Percentiles rank a stretch among this genome's conserved stretches.
phyloP scores from a whole-genome alignment of 305 asterid genomes.

The Fraxinus velutina region DNA sequence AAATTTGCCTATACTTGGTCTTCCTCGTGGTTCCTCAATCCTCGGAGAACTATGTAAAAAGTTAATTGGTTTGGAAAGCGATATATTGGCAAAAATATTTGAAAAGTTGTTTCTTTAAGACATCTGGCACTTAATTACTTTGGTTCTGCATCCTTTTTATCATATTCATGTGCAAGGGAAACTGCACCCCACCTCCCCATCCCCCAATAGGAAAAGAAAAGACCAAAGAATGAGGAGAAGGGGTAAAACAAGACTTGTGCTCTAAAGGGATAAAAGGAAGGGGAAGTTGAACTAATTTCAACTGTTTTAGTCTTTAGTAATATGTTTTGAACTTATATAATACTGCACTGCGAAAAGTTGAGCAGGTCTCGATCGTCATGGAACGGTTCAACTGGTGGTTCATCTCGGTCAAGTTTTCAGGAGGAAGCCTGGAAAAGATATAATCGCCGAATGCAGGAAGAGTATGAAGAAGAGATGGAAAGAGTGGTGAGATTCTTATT shows the following conservation, averaged over 20 bases:
- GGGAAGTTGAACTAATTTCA: neutral
- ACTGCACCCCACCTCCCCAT: neutral
- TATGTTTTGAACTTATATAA: constrained; percentile 36
- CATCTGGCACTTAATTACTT: neutral
- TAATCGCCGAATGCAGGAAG: constrained; percentile 83
- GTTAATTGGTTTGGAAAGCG: neutral
- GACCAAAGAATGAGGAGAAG: neutral
- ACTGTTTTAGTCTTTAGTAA: neutral
- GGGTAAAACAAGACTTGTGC: neutral
- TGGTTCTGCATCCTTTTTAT: neutral
- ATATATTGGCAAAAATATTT: neutral
- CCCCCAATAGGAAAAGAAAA: neutral
- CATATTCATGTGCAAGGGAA: neutral
- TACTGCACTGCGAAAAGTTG: constrained; percentile 52
- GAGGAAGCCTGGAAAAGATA: constrained; percentile 89
- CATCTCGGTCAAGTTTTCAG: constrained; percentile 59
- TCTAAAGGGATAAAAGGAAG: neutral
- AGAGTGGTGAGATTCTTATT: constrained; percentile 68
- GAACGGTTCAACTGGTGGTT: constrained; percentile 39
- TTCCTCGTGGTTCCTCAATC: neutral
- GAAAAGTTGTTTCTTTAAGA: neutral
- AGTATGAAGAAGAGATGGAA: constrained; percentile 96
- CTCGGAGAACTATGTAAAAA: neutral
- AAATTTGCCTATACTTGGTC: neutral
- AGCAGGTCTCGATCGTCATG: constrained; percentile 66